Percentiles rank a stretch among this genome's conserved stretches.
Conservation (phyloP, 2,329 filamentous ascomycete genomes). For the Beauveria pseudobassiana region DNA sequence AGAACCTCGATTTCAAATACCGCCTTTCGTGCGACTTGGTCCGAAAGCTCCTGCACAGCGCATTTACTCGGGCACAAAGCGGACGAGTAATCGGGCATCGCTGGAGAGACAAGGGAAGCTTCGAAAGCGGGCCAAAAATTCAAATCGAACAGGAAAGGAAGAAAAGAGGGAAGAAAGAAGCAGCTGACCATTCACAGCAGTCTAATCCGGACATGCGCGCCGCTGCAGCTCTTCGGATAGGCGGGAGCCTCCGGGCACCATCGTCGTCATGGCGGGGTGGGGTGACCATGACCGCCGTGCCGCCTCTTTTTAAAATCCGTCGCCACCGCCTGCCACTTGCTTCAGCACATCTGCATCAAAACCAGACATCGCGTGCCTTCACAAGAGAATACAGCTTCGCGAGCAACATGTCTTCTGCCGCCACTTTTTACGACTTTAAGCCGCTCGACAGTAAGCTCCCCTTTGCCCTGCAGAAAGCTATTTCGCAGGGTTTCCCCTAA, state of each 20-base stretch:
- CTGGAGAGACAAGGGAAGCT: not conserved
- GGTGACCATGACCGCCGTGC: not conserved
- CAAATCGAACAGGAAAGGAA: not conserved
- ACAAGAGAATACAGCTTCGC: not conserved
- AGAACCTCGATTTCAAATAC: not conserved
- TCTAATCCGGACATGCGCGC: not conserved
- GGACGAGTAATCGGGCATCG: not conserved
- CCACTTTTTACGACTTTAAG: slow-evolving; percentile 73
- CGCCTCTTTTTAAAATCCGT: slow-evolving; percentile 3
- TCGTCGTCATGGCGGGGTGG: slow-evolving; percentile 6
- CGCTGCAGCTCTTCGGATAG: not conserved
- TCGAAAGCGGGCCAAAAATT: not conserved
- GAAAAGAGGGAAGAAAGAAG: not conserved
- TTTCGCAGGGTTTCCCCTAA: not conserved
- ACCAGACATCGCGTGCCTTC: not conserved
- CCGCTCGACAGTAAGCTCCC: slow-evolving; percentile 64
- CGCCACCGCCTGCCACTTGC: not conserved
- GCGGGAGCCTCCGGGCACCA: slow-evolving; percentile 1
- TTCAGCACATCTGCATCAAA: not conserved
- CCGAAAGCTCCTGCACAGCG: not conserved
- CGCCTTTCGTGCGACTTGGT: not conserved
- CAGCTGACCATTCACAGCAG: not conserved
- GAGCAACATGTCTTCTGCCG: slow-evolving; percentile 32
- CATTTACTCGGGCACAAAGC: not conserved
- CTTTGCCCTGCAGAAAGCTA: not conserved